A percentile compares a stretch with the other conserved stretches of the same genome.
Evolutionary conservation across 163 green algal species (phyloP).

Genomic region (Volvox carteri): DNA sequence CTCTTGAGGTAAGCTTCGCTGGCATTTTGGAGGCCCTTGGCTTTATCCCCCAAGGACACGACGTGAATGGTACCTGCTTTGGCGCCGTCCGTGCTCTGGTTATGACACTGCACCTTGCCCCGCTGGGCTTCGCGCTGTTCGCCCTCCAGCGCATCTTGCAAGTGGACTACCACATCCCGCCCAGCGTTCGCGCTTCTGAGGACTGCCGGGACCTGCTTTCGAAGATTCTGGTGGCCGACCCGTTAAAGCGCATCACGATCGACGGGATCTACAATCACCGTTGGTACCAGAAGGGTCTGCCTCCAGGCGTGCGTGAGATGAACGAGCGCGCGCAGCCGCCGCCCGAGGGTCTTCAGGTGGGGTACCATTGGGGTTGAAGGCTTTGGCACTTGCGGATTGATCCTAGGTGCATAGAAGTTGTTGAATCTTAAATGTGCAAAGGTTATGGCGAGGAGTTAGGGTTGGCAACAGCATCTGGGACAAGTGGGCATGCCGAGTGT

Average conservation of each 20-base stretch:
- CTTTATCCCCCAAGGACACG: too few relatives aligned
- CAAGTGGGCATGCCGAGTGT: too few relatives aligned
- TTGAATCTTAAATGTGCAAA: too few relatives aligned
- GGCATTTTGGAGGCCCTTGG: too few relatives aligned
- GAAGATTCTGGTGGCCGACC: slow-evolving; percentile 88
- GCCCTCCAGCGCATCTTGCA: slow-evolving; percentile 86
- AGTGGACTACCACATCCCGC: slow-evolving; percentile 92
- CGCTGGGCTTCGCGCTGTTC: neutral
- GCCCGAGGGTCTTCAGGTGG: slow-evolving; percentile 82
- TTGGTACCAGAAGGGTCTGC: slow-evolving; percentile 95
- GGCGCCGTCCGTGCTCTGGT: neutral
- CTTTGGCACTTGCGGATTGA: too few relatives aligned
- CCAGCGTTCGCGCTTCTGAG: slow-evolving; percentile 82
- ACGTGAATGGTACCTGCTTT: too few relatives aligned
- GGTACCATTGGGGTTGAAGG: too few relatives aligned
- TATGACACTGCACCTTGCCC: neutral
- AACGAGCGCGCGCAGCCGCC: slow-evolving; percentile 89
- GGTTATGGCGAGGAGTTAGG: too few relatives aligned
- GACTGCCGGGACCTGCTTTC: slow-evolving; percentile 84
- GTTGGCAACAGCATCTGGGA: too few relatives aligned
- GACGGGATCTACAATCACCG: slow-evolving; percentile 89
- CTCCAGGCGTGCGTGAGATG: slow-evolving; percentile 93
- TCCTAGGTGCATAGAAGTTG: too few relatives aligned
- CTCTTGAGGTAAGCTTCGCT: too few relatives aligned
- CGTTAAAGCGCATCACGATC: slow-evolving; percentile 89